Evolutionary conservation across 805 yeast species (phyloP).

Genomic region (Candida saitoana): DNA sequence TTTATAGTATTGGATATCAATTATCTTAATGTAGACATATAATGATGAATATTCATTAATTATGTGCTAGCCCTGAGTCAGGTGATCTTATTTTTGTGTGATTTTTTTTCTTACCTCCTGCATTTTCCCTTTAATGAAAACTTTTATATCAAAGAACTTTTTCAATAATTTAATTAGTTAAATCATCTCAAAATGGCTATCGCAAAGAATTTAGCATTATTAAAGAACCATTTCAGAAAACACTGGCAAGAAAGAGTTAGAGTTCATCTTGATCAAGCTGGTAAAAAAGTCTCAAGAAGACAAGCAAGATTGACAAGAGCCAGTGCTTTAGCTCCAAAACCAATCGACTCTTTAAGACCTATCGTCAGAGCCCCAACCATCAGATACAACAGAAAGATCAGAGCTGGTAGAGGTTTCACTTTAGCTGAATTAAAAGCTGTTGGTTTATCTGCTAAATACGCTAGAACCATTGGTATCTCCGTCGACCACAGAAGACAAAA

Average conservation of each 20-base stretch:
- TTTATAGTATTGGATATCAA: no score
- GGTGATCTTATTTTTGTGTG: no score
- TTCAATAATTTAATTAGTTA: neutral
- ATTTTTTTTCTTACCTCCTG: no score
- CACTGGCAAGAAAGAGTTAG: constrained; percentile 99
- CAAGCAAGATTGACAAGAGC: constrained; percentile 90
- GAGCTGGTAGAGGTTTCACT: constrained; percentile 99
- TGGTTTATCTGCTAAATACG: constrained; percentile 85
- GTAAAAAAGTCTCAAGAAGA: constrained; percentile 98
- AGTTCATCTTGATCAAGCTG: constrained; percentile 99
- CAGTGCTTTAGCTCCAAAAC: constrained; percentile 95
- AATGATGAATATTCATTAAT: no score
- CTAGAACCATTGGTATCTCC: constrained; percentile 97
- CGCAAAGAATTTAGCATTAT: constrained; percentile 97
- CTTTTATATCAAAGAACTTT: neutral
- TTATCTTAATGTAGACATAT: no score
- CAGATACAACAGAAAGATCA: constrained; percentile 98
- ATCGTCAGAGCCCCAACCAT: constrained; percentile 98
- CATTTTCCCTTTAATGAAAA: no score
- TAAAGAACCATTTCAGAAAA: constrained; percentile 99
- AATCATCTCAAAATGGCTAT: constrained; percentile 59
- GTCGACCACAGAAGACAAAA: constrained; percentile 99
- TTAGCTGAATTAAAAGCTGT: constrained; percentile 97
- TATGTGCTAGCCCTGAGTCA: no score
- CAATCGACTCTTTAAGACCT: constrained; percentile 94